These are phyloP conservation scores for Mortierella alpina DNA, from an alignment of 192 early-diverging fungal genomes.

Conservation along the genomic window DNA sequence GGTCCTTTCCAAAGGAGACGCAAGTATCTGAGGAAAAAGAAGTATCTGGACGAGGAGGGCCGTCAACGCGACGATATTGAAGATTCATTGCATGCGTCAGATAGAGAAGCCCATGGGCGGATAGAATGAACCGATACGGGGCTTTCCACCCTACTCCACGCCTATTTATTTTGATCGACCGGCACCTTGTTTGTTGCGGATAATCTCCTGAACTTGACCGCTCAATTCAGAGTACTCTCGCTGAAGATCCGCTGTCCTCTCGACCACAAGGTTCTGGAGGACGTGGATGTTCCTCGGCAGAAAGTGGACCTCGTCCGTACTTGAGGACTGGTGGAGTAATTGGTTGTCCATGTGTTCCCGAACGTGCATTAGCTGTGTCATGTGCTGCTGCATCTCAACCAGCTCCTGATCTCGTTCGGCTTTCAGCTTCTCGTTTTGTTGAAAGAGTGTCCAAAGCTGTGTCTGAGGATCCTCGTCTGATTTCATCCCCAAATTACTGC, in stretches of 20 bases:
- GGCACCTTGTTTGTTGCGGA: background rate
- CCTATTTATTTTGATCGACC: no score
- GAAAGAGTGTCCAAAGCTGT: background rate
- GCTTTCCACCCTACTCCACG: no score
- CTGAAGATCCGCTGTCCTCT: slow-evolving; percentile 1
- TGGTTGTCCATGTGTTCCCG: slow-evolving; percentile 3
- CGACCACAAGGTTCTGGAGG: slow-evolving; percentile 6
- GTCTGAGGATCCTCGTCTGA: no score
- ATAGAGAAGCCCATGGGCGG: no score
- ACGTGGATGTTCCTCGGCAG: slow-evolving; percentile 12
- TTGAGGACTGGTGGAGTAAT: slow-evolving; percentile 24
- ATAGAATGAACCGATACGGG: no score
- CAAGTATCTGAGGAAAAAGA: slow-evolving; percentile 20
- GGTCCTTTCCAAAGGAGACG: slow-evolving; percentile 29
- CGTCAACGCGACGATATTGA: no score
- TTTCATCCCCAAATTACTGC: no score
- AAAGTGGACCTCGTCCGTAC: slow-evolving; percentile 23
- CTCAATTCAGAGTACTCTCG: slow-evolving; percentile 10
- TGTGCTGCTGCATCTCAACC: slow-evolving; percentile 1
- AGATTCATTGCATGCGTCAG: no score
- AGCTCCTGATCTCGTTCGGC: background rate
- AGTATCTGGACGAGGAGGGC: background rate
- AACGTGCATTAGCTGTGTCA: slow-evolving; percentile 2
- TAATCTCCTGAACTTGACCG: slow-evolving; percentile 9
- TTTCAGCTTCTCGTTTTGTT: slow-evolving; percentile 1